These are phyloP conservation scores for Sphagnurus paluster DNA, from an alignment of 1,284 basidiomycete genomes.

Conservation along the genomic window DNA sequence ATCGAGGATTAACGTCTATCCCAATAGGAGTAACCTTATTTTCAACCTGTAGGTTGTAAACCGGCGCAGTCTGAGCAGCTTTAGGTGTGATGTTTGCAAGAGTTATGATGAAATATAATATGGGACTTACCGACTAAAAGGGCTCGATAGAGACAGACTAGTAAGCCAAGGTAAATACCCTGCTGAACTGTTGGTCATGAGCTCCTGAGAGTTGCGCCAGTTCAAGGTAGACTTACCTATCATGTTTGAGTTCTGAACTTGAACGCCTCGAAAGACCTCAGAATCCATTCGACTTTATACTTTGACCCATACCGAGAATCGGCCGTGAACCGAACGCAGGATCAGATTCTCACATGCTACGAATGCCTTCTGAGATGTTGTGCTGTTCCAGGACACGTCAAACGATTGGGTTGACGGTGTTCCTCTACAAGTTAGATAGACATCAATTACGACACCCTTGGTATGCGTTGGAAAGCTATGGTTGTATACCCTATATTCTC, in stretches of 20 bases:
- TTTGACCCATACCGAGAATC: background rate
- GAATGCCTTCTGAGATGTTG: background rate
- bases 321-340: too few species aligned
- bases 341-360: slow-evolving; percentile 2
- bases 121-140: slow-evolving; percentile 1
- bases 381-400: too few species aligned
- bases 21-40: slow-evolving; percentile 20
- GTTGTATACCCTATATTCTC: too few species aligned
- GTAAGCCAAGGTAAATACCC: background rate
- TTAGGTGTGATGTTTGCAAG: background rate
- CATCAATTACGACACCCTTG: too few species aligned
- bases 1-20: slow-evolving; percentile 24
- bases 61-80: slow-evolving; percentile 15
- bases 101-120: background rate
- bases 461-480: too few species aligned
- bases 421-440: too few species aligned
- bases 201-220: background rate
- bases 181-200: background rate
- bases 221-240: background rate
- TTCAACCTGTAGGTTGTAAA: slow-evolving; percentile 21
- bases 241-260: background rate
- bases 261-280: too few species aligned
- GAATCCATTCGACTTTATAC: background rate
- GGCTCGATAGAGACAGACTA: background rate
- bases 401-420: too few species aligned